Evolutionary conservation across 306 rosid species (phyloP).

Genomic region (Benincasa hispida): DNA sequence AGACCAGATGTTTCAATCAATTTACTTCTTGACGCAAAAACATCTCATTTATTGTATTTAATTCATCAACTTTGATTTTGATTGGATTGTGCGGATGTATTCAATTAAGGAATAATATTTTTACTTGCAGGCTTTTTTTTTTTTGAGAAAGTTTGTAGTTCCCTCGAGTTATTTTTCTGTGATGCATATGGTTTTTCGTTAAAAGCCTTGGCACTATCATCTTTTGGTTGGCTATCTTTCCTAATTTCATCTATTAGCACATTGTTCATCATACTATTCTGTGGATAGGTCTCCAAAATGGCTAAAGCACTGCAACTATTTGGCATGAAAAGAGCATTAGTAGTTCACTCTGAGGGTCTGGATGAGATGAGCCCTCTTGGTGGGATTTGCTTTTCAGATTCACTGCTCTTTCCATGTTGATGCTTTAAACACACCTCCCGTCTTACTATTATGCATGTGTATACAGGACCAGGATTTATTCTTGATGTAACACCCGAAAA

Average conservation of each 20-base stretch:
- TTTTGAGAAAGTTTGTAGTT: neutral
- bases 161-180: neutral
- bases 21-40: neutral
- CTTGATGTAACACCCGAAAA: slow-evolving; percentile 70
- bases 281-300: slow-evolving; percentile 69
- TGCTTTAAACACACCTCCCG: neutral
- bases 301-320: slow-evolving; percentile 67
- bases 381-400: slow-evolving; percentile 19
- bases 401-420: neutral
- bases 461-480: slow-evolving; percentile 77
- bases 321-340: slow-evolving; percentile 91
- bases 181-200: neutral
- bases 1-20: neutral
- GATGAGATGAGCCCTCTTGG: slow-evolving; percentile 99
- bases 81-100: neutral
- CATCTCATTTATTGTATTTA: neutral
- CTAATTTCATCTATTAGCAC: neutral
- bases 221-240: neutral
- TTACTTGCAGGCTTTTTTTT: neutral
- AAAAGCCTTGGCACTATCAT: neutral
- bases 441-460: neutral
- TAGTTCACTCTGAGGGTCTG: slow-evolving; percentile 91
- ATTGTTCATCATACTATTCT: slow-evolving; percentile 5
- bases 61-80: neutral
- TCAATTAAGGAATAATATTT: neutral